Evolutionary conservation across 768 basidiomycete genomes (phyloP).

Genomic region (Hypholoma sublateritium): DNA sequence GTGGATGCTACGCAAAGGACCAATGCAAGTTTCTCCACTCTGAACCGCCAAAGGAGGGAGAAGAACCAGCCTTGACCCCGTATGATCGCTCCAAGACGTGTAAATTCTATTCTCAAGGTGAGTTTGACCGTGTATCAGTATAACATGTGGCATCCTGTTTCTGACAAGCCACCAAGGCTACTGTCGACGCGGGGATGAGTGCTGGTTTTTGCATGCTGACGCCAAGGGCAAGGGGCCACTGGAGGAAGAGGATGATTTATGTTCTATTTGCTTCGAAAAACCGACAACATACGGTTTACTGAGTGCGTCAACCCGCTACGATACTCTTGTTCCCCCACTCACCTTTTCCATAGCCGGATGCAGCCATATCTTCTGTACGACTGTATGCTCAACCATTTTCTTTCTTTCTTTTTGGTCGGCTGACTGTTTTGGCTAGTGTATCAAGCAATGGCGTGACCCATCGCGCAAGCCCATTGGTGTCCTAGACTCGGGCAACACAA

Average conservation of each 20-base stretch:
- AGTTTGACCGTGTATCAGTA: constrained; percentile 7
- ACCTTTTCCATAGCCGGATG: constrained; percentile 52
- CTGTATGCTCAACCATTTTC: constrained; percentile 38
- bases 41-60: constrained; percentile 33
- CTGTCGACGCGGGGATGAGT: constrained; percentile 66
- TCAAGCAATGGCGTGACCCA: constrained; percentile 76
- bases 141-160: background rate
- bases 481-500: constrained; percentile 57
- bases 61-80: constrained; percentile 46
- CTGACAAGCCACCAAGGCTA: constrained; percentile 45
- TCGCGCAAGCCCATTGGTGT: constrained; percentile 50
- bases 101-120: constrained; percentile 60
- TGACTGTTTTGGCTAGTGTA: constrained; percentile 50
- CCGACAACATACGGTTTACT: constrained; percentile 70
- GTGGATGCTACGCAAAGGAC: constrained; percentile 71
- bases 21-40: constrained; percentile 80
- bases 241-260: constrained; percentile 45
- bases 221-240: constrained; percentile 18
- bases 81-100: constrained; percentile 75
- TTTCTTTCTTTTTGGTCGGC: background rate
- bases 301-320: constrained; percentile 35
- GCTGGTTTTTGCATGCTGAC: constrained; percentile 71
- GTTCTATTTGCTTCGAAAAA: constrained; percentile 76
- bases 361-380: constrained; percentile 75
- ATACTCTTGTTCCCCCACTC: background rate